Percentiles rank a stretch among this genome's conserved stretches.
phyloP scores from a whole-genome alignment of 306 rosid genomes.

The Cotoneaster glaucophyllus region DNA sequence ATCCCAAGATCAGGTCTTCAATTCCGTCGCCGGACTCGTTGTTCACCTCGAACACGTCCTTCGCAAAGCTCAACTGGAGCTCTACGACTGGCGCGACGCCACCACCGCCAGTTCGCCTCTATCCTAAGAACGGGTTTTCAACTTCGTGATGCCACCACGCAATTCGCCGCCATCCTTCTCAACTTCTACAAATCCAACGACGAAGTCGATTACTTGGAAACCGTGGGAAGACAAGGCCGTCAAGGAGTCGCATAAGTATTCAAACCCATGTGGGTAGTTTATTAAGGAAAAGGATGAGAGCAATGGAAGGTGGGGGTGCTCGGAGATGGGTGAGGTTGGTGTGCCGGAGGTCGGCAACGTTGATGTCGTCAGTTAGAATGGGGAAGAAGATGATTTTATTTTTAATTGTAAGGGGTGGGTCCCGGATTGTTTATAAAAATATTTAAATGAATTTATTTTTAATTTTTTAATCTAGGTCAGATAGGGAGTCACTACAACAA shows the following conservation, averaged over 20 bases:
- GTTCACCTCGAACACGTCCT: slow-evolving; percentile 75
- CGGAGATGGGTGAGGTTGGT: too few relatives aligned
- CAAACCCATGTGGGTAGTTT: slow-evolving; percentile 23
- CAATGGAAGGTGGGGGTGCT: too few relatives aligned
- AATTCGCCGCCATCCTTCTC: slow-evolving; percentile 75
- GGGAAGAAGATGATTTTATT: too few relatives aligned
- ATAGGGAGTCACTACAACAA: too few relatives aligned
- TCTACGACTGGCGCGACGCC: slow-evolving; percentile 62
- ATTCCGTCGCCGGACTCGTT: slow-evolving; percentile 94
- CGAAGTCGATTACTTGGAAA: slow-evolving; percentile 57
- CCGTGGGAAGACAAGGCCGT: slow-evolving; percentile 91
- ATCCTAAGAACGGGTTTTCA: slow-evolving; percentile 11
- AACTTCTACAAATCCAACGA: slow-evolving; percentile 47
- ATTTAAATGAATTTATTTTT: too few relatives aligned
- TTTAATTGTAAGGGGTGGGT: too few relatives aligned
- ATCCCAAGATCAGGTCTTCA: slow-evolving; percentile 70
- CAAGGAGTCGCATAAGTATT: slow-evolving; percentile 77
- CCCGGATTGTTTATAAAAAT: too few relatives aligned
- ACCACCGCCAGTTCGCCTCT: too few relatives aligned
- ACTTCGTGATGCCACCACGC: slow-evolving; percentile 87
- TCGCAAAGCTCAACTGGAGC: slow-evolving; percentile 68
- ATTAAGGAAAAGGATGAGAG: too few relatives aligned
- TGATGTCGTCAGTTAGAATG: too few relatives aligned
- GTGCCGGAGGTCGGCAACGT: too few relatives aligned
- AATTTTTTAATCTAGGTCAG: too few relatives aligned